phyloP scores from a whole-genome alignment of 2,329 filamentous ascomycete genomes.

The Aspergillus brunneoviolaceus region DNA sequence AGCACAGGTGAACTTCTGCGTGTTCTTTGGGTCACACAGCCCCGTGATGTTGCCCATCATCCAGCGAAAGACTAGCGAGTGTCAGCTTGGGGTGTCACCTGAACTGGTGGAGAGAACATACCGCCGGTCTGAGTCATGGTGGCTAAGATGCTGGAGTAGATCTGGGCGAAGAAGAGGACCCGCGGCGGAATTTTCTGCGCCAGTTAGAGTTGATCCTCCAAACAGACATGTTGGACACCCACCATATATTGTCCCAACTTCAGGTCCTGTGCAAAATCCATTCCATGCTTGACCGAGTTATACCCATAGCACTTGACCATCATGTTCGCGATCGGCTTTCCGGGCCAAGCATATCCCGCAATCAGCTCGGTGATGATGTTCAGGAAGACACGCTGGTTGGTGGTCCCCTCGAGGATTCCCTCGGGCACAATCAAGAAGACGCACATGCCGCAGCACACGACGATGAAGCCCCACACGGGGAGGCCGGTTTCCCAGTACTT shows the following conservation, averaged over 20 bases:
- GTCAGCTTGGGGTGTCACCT: not conserved
- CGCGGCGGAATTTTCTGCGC: conserved; percentile 31
- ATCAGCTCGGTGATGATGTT: conserved; percentile 38
- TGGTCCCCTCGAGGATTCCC: conserved; percentile 37
- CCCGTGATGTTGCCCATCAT: conserved; percentile 31
- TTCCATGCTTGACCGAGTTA: conserved; percentile 35
- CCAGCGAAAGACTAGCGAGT: conserved; percentile 30
- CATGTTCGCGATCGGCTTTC: conserved; percentile 37
- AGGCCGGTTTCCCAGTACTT: conserved; percentile 38
- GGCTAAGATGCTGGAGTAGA: conserved; percentile 35
- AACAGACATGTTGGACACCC: not conserved
- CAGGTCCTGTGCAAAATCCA: conserved; percentile 35
- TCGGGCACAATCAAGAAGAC: conserved; percentile 42
- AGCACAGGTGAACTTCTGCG: conserved; percentile 34
- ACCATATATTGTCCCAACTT: conserved; percentile 37
- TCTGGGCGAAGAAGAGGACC: conserved; percentile 35
- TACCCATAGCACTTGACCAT: conserved; percentile 38
- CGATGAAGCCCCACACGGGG: conserved; percentile 42
- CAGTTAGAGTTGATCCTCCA: no score
- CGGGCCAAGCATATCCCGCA: conserved; percentile 34
- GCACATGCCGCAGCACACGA: conserved; percentile 39
- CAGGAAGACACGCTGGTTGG: conserved; percentile 30
- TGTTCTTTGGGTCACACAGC: conserved; percentile 31
- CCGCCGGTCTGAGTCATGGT: conserved; percentile 34
- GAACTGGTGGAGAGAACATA: conserved; percentile 7